Evolutionary conservation across 1,284 basidiomycete genomes (phyloP).

Genomic region (Mycena sp.): DNA sequence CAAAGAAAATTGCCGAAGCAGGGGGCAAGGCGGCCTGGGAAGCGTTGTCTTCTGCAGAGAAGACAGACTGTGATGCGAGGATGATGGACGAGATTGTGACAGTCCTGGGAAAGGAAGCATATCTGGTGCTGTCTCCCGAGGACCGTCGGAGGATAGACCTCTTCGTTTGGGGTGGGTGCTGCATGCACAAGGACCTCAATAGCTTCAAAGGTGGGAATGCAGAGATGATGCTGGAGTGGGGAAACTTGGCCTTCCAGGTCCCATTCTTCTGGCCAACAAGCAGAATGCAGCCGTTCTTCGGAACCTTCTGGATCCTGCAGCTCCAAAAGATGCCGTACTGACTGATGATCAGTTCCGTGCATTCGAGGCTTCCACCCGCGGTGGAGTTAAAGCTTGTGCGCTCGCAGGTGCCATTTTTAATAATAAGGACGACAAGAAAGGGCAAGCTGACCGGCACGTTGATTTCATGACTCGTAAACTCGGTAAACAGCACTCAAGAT

Average conservation of each 20-base stretch:
- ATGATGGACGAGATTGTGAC: slow-evolving; percentile 5
- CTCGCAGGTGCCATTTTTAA: slow-evolving; percentile 26
- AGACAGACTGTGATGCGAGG: neutral
- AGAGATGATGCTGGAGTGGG: slow-evolving; percentile 30
- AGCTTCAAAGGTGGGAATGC: slow-evolving; percentile 35
- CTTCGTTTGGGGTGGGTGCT: slow-evolving; percentile 35
- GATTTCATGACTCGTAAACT: slow-evolving; percentile 4
- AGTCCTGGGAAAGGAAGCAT: slow-evolving; percentile 24
- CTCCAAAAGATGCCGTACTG: neutral
- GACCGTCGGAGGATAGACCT: slow-evolving; percentile 12
- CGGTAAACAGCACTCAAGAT: slow-evolving; percentile 13
- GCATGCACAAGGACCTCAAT: slow-evolving; percentile 41
- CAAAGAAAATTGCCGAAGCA: neutral
- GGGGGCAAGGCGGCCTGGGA: slow-evolving; percentile 17
- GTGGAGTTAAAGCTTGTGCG: too few species aligned
- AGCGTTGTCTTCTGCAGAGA: slow-evolving; percentile 10
- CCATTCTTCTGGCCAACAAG: slow-evolving; percentile 26
- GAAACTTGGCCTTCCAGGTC: slow-evolving; percentile 5
- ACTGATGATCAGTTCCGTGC: too few species aligned
- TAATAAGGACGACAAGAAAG: slow-evolving; percentile 30
- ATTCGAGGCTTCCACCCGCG: too few species aligned
- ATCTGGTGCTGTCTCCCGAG: slow-evolving; percentile 25
- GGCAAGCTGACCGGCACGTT: slow-evolving; percentile 28
- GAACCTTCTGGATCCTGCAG: neutral
- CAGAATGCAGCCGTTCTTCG: neutral